Evolutionary conservation across 805 yeast species (phyloP), one percentile per base, ranked within the genome.

Genomic region (Candida gorgasii): DNA sequence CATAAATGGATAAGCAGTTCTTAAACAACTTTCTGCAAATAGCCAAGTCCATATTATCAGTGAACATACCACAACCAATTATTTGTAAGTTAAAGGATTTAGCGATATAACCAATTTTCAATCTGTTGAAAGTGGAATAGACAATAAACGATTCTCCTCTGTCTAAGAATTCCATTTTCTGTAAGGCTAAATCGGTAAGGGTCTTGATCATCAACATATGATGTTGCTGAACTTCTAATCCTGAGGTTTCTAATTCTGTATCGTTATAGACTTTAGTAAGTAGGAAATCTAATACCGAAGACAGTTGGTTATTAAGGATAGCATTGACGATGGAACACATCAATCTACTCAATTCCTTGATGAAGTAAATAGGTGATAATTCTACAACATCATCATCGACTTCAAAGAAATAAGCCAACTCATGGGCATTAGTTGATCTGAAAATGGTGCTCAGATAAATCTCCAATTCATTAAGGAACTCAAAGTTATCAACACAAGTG

Each of bases 31-130:
- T 59, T 24, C 70, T 62, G 23, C 80, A 72, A 4, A 63, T 60
- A 0, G 67, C 69, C n/a, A 69, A 53, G 13, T 72, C 70, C 27
- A 76, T 65, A 30, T 69, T 61, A 17, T 76, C 78, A 16, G 74
- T 63, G 20, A 72, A 60, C 42, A 73, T 65, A 8, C 85, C 83
- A 37, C 79, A 73, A 5, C 80, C 74, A 6, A 86, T 70, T n/a
- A 82, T 73, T 55, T 84, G 84, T 24, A 86, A 62, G 16, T 78
- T 76, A 40, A 64, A 58, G 17, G 79, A 63, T 56, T 83, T 82
- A n/a, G 83, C 69, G 19, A 65, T 54, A 49, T 78, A 74, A 0
- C 84, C 83, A 17, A 75, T 58, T 29, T 65, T 67, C 36, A 80
- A 61, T 31, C 83, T 63, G 29, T 67, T 65, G 27, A 62, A 62